A percentile compares a stretch with the other conserved stretches of the same genome.
phyloP scores from a whole-genome alignment of 345 rosid genomes.

The Streptanthus diversifolius region DNA sequence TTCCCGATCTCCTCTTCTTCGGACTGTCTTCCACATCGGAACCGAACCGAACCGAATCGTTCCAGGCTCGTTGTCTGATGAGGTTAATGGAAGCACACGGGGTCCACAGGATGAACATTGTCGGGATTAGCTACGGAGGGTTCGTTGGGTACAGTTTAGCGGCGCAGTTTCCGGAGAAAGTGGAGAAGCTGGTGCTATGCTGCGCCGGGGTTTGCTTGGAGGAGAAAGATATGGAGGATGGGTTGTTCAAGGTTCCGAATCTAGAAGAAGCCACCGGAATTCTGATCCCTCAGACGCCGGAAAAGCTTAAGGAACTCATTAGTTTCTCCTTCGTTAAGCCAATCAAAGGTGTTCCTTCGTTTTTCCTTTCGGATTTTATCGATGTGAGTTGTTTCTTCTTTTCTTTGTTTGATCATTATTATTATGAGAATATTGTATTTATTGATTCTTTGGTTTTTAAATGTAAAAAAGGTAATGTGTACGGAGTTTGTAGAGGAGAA shows the following conservation, averaged over 20 bases:
- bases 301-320: slow-evolving; percentile 59
- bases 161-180: slow-evolving; percentile 44
- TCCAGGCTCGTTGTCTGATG: slow-evolving; percentile 64
- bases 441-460: not conserved
- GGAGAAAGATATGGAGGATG: slow-evolving; percentile 63
- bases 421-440: not conserved
- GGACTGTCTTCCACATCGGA: slow-evolving; percentile 50
- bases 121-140: slow-evolving; percentile 81
- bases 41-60: slow-evolving; percentile 49
- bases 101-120: slow-evolving; percentile 44
- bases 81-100: slow-evolving; percentile 52
- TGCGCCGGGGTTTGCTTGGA: slow-evolving; percentile 75
- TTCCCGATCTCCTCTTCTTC: slow-evolving; percentile 72
- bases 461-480: slow-evolving; percentile 71
- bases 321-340: slow-evolving; percentile 58
- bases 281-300: slow-evolving; percentile 65
- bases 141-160: slow-evolving; percentile 78
- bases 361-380: slow-evolving; percentile 57
- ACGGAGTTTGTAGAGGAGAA: slow-evolving; percentile 62
- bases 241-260: slow-evolving; percentile 55
- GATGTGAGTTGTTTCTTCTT: slow-evolving; percentile 35
- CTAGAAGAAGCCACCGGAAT: slow-evolving; percentile 63
- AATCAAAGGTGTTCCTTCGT: slow-evolving; percentile 44
- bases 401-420: too few relatives aligned
- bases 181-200: slow-evolving; percentile 65